These are phyloP conservation scores for Diophrys sp. DNA, from an alignment of 73 alveolate species.

Conservation along the genomic window DNA sequence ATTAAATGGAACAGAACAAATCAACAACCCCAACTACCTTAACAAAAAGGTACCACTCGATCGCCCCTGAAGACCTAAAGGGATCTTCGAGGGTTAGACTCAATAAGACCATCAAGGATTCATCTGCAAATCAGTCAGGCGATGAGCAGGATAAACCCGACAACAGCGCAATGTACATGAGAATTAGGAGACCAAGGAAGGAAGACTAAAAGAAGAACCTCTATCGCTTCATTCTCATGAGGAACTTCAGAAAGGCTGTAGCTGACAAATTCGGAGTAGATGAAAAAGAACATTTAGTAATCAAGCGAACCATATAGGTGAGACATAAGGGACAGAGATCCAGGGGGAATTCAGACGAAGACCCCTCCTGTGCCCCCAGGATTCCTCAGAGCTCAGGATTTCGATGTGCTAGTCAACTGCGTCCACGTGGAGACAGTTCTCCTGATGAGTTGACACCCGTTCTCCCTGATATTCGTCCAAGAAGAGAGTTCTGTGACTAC, in stretches of 20 bases:
- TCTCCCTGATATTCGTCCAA: not conserved
- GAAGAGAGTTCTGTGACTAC: no score
- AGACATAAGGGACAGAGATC: not conserved
- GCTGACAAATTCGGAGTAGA: not conserved
- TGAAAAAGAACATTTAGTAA: not conserved
- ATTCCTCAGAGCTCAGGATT: not conserved
- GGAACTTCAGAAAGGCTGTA: not conserved
- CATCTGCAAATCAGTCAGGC: no score
- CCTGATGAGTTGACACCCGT: not conserved
- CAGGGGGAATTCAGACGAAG: not conserved
- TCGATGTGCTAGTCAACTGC: not conserved
- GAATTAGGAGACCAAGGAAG: not conserved
- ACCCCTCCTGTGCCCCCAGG: not conserved
- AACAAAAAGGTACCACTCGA: no score
- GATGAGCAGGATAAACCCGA: no score
- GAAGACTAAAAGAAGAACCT: not conserved
- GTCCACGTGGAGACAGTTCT: not conserved
- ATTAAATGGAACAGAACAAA: not conserved
- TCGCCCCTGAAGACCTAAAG: no score
- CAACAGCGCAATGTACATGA: not conserved
- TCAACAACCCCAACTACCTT: no score
- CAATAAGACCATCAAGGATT: no score
- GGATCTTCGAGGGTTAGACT: no score
- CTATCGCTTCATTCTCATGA: not conserved
- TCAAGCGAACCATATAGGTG: not conserved